phyloP scores from a whole-genome alignment of 1,139 yeast genomes.

The Sugiyamaella grinbergsii region DNA sequence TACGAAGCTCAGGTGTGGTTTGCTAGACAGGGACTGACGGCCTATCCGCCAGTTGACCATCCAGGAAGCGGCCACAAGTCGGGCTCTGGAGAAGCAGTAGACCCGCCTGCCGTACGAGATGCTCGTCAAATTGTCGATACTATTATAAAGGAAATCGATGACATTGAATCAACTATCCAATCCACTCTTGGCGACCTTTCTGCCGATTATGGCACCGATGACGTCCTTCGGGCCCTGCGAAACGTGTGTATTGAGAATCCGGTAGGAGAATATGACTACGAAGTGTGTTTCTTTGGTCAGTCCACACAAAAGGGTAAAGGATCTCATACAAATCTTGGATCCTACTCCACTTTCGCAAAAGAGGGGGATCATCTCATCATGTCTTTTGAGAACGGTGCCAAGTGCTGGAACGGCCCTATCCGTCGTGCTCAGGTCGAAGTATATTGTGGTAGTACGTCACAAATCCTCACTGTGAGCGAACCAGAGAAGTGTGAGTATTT shows the following conservation, averaged over 20 bases:
- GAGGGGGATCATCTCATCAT: conserved; percentile 32
- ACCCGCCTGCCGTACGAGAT: conserved; percentile 26
- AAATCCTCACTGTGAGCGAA: conserved; percentile 70
- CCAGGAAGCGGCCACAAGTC: conserved; percentile 12
- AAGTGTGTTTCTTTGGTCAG: conserved; percentile 58
- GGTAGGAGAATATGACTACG: conserved; percentile 72
- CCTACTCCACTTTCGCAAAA: conserved; percentile 36
- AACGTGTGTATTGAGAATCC: conserved; percentile 52
- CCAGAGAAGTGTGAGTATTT: conserved; percentile 85
- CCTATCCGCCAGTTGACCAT: conserved; percentile 13
- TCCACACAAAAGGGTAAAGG: conserved; percentile 58
- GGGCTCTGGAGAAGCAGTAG: background rate
- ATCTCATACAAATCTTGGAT: conserved; percentile 58
- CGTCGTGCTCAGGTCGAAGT: conserved; percentile 69
- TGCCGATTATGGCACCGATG: conserved; percentile 58
- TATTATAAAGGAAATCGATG: conserved; percentile 31
- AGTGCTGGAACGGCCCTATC: conserved; percentile 94
- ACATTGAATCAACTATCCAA: conserved; percentile 34
- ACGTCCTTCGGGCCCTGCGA: conserved; percentile 61
- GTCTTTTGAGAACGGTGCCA: conserved; percentile 64
- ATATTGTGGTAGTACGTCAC: conserved; percentile 63
- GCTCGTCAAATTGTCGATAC: conserved; percentile 37
- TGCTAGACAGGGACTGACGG: conserved; percentile 30
- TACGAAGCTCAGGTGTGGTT: conserved; percentile 28
- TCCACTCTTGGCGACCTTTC: conserved; percentile 28